Percentiles rank a stretch among this genome's conserved stretches.
Evolutionary conservation across 2,329 filamentous ascomycete genomes (phyloP).

Genomic region (Colletotrichum ledebouriae): DNA sequence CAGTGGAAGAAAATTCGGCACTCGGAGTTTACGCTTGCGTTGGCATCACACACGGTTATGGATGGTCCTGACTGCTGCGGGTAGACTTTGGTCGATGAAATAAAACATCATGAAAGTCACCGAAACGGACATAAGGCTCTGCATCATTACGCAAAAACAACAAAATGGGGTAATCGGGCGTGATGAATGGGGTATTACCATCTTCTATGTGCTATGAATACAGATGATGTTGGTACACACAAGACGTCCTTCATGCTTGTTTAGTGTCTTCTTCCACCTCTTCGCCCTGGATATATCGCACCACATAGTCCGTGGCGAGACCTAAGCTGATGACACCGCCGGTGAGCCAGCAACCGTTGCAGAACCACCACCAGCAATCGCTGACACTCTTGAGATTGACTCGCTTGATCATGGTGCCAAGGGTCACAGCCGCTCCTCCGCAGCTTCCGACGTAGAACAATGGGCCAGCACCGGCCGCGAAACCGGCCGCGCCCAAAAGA

Average conservation of each 20-base stretch:
- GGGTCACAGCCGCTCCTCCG: conserved; percentile 71
- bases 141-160: conserved; percentile 23
- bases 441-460: conserved; percentile 77
- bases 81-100: conserved; percentile 57
- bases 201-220: conserved; percentile 43
- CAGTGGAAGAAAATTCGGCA: conserved; percentile 54
- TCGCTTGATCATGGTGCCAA: conserved; percentile 76
- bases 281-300: conserved; percentile 58
- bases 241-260: neutral
- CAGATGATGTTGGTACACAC: conserved; percentile 39
- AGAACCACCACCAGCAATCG: conserved; percentile 84
- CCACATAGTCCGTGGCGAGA: conserved; percentile 70
- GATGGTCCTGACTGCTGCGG: conserved; percentile 57
- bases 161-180: conserved; percentile 29
- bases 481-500: conserved; percentile 77
- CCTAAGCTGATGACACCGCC: conserved; percentile 73
- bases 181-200: conserved; percentile 32
- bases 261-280: conserved; percentile 42
- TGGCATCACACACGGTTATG: conserved; percentile 60
- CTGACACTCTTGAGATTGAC: conserved; percentile 76
- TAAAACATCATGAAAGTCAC: conserved; percentile 53
- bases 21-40: conserved; percentile 62
- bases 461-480: conserved; percentile 76
- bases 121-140: conserved; percentile 33
- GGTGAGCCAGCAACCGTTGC: conserved; percentile 78